Base-by-base conservation (phyloP, 805 yeast genomes). In the Metschnikowia similis region DNA sequence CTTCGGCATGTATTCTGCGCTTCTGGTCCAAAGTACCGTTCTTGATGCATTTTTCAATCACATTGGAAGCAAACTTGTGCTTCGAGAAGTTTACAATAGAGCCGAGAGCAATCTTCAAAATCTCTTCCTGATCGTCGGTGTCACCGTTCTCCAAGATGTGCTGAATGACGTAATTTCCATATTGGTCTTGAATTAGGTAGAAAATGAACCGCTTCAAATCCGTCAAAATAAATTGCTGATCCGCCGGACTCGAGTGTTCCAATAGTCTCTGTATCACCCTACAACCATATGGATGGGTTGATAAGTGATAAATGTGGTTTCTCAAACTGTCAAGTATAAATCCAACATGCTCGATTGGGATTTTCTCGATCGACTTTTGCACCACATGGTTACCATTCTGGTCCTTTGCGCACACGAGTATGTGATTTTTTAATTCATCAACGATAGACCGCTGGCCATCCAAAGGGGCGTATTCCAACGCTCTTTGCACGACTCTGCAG, bases 331-430 rank as follows among this genome's bases (percentile, higher is more conserved):
- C 83, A 60, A 89, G 75, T 42, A 94, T 82, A 59, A 89, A 91
- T 35, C 82, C 77, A 50, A 89, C 79, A 41, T 77, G 70, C 26
- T 75, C 81, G 51, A 87, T 81, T 4, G 96, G 94, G 45, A 91
- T 82, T 52, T 81, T 74, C 69, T 94, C 99, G 58, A 94, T 88
- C 1, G 96, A 84, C 66, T 91, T 92, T 70, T 94, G 99, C 55
- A 94, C 87, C 14, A 94, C 99, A 67, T 94, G 99, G 66, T 94
- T 94, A 56, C 98, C 99, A 67, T 94, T 94, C 71, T 92, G 98
- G 67, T 94, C 98, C 64, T 89, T 89, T 30, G 75, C 72, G 55
- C 77, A 72, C 28, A 68, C 56, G 38, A 74, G 62, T 52, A 92
- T 87, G 67, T 92, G 80, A 50, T 78, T 77, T 47, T 76, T 80